Evolutionary conservation across 306 rosid species (phyloP).

Genomic region (Sechiopsis laciniata): DNA sequence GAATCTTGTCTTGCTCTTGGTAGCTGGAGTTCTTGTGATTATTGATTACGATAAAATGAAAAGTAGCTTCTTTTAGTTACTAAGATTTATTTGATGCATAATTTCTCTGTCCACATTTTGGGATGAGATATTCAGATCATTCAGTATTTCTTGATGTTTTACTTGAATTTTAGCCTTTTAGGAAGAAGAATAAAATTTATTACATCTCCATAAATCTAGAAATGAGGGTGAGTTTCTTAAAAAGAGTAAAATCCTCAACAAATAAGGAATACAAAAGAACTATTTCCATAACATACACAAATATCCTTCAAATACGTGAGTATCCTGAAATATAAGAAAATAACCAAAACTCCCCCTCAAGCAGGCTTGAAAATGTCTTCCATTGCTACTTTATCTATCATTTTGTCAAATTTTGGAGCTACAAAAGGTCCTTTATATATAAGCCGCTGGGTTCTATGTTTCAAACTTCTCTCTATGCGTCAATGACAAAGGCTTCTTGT

Average conservation of each 20-base stretch:
- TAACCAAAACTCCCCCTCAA: too few relatives aligned
- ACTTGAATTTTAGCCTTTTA: neutral
- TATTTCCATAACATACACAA: too few relatives aligned
- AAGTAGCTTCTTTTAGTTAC: neutral
- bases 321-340: too few relatives aligned
- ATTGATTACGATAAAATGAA: neutral
- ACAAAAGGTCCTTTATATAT: too few relatives aligned
- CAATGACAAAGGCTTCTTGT: neutral
- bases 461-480: neutral
- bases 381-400: too few relatives aligned
- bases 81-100: neutral
- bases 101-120: neutral
- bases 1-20: neutral
- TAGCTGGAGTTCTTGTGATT: neutral
- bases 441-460: neutral
- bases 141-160: neutral
- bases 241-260: too few relatives aligned
- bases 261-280: too few relatives aligned
- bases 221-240: too few relatives aligned
- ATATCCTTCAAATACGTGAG: too few relatives aligned
- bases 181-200: neutral
- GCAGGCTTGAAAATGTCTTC: too few relatives aligned
- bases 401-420: too few relatives aligned
- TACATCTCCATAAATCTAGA: too few relatives aligned
- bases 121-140: slow-evolving; percentile 2